Percentiles rank a stretch among this genome's conserved stretches.
phyloP scores from a whole-genome alignment of 2,329 filamentous ascomycete species.

The Nigrospora osmanthi region DNA sequence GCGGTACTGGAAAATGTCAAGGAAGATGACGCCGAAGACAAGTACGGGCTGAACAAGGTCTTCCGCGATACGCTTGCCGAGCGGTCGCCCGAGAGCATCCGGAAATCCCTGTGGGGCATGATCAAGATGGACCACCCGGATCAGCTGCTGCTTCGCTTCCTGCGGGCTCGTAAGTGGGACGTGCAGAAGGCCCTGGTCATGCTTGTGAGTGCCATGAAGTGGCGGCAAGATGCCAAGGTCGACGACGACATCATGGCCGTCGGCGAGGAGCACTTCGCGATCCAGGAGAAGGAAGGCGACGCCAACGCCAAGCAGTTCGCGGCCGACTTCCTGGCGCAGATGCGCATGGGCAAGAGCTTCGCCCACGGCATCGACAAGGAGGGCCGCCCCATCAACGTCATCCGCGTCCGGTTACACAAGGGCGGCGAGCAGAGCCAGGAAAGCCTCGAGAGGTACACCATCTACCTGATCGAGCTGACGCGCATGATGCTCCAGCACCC shows the following conservation, averaged over 20 bases:
- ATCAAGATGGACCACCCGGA: constrained; percentile 94
- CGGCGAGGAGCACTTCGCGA: constrained; percentile 53
- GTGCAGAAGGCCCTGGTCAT: constrained; percentile 88
- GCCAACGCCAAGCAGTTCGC: constrained; percentile 56
- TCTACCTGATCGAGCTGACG: constrained; percentile 92
- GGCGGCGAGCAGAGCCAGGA: constrained; percentile 76
- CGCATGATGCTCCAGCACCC: constrained; percentile 72
- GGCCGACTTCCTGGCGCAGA: constrained; percentile 73
- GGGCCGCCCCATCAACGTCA: constrained; percentile 79
- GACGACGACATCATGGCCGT: constrained; percentile 79
- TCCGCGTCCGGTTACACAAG: constrained; percentile 74
- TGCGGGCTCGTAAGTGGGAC: constrained; percentile 92
- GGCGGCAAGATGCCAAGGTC: constrained; percentile 81
- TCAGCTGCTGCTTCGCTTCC: constrained; percentile 70
- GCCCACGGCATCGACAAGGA: constrained; percentile 80
- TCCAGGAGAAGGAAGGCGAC: constrained; percentile 26
- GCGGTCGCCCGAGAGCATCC: constrained; percentile 69
- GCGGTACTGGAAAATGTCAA: constrained; percentile 30
- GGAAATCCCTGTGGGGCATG: constrained; percentile 83
- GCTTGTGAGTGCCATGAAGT: constrained; percentile 90
- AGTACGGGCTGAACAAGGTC: constrained; percentile 83
- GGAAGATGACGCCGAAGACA: constrained; percentile 63
- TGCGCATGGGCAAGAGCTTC: constrained; percentile 88
- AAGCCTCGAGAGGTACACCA: constrained; percentile 80
- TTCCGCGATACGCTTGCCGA: constrained; percentile 76